Evolutionary conservation across 1,139 yeast species (phyloP).

Genomic region (Eremothecium gossypii): DNA sequence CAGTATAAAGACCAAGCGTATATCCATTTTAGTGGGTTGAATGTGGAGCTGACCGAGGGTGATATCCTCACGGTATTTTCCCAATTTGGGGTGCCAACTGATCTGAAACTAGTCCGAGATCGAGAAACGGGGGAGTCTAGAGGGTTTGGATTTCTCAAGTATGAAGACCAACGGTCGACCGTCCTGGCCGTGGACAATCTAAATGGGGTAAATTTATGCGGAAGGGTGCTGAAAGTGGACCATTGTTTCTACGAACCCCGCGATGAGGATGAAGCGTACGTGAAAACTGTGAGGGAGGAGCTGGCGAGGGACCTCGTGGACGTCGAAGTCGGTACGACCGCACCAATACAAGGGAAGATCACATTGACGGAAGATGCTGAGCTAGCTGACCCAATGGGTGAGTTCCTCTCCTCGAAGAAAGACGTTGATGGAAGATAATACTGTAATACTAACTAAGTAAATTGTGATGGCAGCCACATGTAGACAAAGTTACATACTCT

Average conservation of each 20-base stretch:
- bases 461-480: not conserved
- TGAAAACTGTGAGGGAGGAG: conserved; percentile 21
- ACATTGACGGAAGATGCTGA: conserved; percentile 7
- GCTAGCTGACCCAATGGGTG: conserved; percentile 16
- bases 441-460: not conserved
- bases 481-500: not conserved
- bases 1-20: conserved; percentile 69
- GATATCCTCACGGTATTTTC: conserved; percentile 75
- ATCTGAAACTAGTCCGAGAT: conserved; percentile 64
- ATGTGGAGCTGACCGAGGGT: conserved; percentile 54
- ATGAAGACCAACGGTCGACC: conserved; percentile 73
- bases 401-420: not conserved
- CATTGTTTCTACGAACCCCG: conserved; percentile 58
- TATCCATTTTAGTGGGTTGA: conserved; percentile 63
- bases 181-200: conserved; percentile 83
- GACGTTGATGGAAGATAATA: too few relatives aligned
- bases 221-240: conserved; percentile 56
- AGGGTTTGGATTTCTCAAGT: conserved; percentile 78
- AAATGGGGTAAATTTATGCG: conserved; percentile 60
- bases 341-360: not conserved
- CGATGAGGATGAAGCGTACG: conserved; percentile 39
- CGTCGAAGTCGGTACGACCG: not conserved
- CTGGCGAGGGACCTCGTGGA: conserved; percentile 17
- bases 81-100: conserved; percentile 84
- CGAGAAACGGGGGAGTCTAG: conserved; percentile 56